These are phyloP conservation scores for Multifurca ochricompacta DNA, from an alignment of 768 basidiomycete species.

Conservation along the genomic window DNA sequence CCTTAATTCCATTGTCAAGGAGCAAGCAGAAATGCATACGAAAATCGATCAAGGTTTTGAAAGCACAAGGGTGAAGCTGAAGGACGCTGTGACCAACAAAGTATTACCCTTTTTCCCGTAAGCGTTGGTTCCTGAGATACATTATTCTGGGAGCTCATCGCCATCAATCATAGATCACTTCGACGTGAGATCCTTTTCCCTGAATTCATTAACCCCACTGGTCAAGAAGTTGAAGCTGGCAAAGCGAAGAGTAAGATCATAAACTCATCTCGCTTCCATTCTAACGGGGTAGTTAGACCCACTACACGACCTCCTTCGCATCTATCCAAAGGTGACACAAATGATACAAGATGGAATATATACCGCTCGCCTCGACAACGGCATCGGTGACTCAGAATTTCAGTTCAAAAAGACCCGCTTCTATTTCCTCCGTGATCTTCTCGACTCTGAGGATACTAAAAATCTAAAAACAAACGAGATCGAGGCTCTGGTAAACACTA, in stretches of 20 bases:
- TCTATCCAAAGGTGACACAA: background rate
- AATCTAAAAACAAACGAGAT: background rate
- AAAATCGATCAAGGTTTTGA: background rate
- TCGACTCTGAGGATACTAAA: background rate
- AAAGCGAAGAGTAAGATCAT: background rate
- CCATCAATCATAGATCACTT: background rate
- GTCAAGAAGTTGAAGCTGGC: background rate
- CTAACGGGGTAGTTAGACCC: background rate
- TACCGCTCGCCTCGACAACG: background rate
- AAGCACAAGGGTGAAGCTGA: background rate
- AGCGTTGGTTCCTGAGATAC: background rate
- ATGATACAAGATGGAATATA: background rate
- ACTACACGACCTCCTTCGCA: background rate
- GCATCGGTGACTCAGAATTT: background rate
- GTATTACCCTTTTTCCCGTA: constrained; percentile 6
- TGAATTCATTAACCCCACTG: background rate
- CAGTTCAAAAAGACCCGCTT: constrained; percentile 2
- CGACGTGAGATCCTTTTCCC: background rate
- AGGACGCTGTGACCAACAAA: background rate
- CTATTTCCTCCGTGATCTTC: background rate
- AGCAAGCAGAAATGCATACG: background rate
- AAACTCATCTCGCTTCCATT: background rate
- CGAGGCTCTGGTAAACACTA: background rate
- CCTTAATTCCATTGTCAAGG: background rate
- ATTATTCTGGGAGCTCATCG: rapidly evolving